Percentiles rank a stretch among this genome's conserved stretches.
Evolutionary conservation across 768 basidiomycete genomes (phyloP).

Genomic region (Nidularia sp.): DNA sequence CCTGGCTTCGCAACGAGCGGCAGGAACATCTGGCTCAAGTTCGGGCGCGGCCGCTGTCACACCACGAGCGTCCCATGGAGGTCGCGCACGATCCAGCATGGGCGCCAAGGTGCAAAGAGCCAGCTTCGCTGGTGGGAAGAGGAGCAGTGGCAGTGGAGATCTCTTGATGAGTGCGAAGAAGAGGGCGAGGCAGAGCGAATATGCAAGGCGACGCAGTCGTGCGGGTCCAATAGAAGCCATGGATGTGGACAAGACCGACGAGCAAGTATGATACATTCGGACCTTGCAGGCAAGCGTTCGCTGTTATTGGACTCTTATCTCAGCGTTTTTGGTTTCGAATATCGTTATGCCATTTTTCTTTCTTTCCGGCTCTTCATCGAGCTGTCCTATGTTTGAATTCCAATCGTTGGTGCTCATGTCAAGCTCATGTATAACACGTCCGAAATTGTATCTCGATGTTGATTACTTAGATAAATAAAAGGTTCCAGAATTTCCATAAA

Average conservation of each 20-base stretch:
- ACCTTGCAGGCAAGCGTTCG: background rate
- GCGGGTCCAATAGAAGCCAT: slow-evolving; percentile 4
- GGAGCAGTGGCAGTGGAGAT: slow-evolving; percentile 19
- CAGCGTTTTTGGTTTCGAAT: too few species aligned
- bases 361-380: too few species aligned
- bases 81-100: slow-evolving; percentile 47
- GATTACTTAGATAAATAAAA: too few species aligned
- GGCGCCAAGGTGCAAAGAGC: slow-evolving; percentile 30
- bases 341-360: too few species aligned
- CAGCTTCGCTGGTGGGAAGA: slow-evolving; percentile 21
- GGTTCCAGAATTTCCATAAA: too few species aligned
- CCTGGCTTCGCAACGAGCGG: slow-evolving; percentile 68
- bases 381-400: too few species aligned
- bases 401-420: too few species aligned
- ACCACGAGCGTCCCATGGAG: slow-evolving; percentile 9
- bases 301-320: too few species aligned
- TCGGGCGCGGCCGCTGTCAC: slow-evolving; percentile 14
- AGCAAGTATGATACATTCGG: background rate
- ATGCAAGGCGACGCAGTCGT: slow-evolving; percentile 53
- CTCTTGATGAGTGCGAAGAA: slow-evolving; percentile 67
- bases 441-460: too few species aligned
- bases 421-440: too few species aligned
- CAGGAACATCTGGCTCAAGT: slow-evolving; percentile 21
- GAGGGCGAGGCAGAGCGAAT: slow-evolving; percentile 73
- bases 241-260: background rate